These are phyloP conservation scores for Aspergillus conjunctus DNA, from an alignment of 495 filamentous ascomycete genomes.

Conservation along the genomic window DNA sequence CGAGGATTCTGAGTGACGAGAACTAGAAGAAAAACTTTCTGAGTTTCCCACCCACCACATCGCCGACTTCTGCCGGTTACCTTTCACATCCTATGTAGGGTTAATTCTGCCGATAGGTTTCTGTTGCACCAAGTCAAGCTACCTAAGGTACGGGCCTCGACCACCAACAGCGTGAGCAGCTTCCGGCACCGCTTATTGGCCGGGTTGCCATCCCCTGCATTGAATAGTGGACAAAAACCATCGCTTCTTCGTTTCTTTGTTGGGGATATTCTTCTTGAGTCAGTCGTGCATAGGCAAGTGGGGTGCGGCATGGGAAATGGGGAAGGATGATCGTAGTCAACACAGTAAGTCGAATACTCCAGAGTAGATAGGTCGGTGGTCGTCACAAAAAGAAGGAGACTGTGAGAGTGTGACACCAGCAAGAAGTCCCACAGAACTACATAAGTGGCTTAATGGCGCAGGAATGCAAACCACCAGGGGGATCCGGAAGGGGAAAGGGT, in stretches of 20 bases:
- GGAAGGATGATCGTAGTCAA: not conserved
- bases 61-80: not conserved
- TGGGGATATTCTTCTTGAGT: not conserved
- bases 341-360: no score
- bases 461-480: constrained; percentile 1
- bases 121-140: no score
- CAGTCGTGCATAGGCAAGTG: not conserved
- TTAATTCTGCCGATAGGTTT: no score
- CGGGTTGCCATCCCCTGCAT: no score
- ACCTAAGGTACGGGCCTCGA: no score
- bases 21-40: not conserved
- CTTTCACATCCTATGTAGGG: no score
- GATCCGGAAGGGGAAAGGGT: constrained; percentile 14
- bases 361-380: no score
- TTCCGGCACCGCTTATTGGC: not conserved
- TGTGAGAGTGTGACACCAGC: no score
- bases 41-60: not conserved
- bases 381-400: no score
- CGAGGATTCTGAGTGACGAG: not conserved
- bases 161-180: not conserved
- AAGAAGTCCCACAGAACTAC: not conserved
- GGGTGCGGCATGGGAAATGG: not conserved
- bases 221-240: no score
- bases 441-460: constrained; percentile 8
- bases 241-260: no score